A percentile compares a stretch with the other conserved stretches of the same genome.
phyloP scores from a whole-genome alignment of 345 rosid genomes.

The Carallia pectinifolia region DNA sequence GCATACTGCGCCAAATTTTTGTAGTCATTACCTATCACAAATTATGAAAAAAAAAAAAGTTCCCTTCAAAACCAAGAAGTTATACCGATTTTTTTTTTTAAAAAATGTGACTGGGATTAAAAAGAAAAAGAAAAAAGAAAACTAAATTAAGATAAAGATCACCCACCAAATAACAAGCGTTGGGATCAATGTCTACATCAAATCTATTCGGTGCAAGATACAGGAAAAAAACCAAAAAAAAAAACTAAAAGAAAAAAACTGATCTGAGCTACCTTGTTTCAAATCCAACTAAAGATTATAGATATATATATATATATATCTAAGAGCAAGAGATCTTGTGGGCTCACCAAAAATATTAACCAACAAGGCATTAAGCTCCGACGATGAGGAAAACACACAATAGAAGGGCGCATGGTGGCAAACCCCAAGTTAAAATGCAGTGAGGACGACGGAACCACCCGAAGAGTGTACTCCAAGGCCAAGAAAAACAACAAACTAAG shows the following conservation, averaged over 20 bases:
- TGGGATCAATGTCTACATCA: no score
- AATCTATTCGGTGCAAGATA: no score
- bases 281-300: no score
- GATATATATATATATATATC: no score
- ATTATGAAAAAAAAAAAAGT: not conserved
- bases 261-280: no score
- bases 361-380: conserved; percentile 69
- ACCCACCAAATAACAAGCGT: no score
- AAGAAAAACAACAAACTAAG: conserved; percentile 73
- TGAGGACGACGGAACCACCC: conserved; percentile 66
- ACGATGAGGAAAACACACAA: conserved; percentile 54
- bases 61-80: conserved; percentile 2
- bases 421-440: conserved; percentile 88
- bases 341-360: conserved; percentile 10
- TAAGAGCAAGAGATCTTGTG: no score
- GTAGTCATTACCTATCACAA: conserved; percentile 90
- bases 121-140: not conserved
- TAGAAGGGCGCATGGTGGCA: conserved; percentile 61
- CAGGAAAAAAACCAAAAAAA: no score
- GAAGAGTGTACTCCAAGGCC: conserved; percentile 90
- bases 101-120: not conserved
- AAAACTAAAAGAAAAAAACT: no score
- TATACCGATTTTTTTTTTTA: not conserved
- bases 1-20: conserved; percentile 99
- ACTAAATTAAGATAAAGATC: not conserved